Conservation (phyloP, 2,329 filamentous ascomycete species). For the Epichloe elymi region DNA sequence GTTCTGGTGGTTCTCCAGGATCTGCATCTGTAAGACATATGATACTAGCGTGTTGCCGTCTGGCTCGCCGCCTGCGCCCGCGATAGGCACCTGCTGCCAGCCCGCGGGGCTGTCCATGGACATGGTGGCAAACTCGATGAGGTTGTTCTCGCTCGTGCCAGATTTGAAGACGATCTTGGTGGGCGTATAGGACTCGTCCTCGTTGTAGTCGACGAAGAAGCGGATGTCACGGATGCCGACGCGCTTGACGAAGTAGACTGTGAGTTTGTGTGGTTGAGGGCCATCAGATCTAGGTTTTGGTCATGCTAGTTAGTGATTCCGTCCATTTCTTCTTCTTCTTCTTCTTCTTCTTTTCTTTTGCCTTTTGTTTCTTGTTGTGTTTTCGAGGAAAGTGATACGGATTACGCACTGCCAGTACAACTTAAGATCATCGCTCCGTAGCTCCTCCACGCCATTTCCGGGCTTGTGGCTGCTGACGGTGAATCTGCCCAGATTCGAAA, state of each 20-base stretch:
- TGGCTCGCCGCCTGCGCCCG: slow-evolving; percentile 40
- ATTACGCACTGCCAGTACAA: slow-evolving; percentile 63
- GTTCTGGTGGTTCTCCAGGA: slow-evolving; percentile 96
- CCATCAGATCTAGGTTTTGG: slow-evolving; percentile 53
- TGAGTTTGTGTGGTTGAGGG: slow-evolving; percentile 69
- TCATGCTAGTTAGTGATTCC: neutral
- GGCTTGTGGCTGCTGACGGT: slow-evolving; percentile 74
- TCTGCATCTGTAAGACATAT: slow-evolving; percentile 79
- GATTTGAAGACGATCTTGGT: slow-evolving; percentile 83
- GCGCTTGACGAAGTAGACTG: slow-evolving; percentile 74
- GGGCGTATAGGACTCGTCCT: slow-evolving; percentile 93
- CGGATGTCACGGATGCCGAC: slow-evolving; percentile 66
- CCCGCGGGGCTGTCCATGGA: slow-evolving; percentile 66
- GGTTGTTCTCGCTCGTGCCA: slow-evolving; percentile 81
- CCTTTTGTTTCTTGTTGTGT: neutral
- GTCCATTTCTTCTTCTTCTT: neutral
- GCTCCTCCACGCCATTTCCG: slow-evolving; percentile 63
- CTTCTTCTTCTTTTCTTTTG: neutral
- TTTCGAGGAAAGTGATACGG: too few relatives aligned
- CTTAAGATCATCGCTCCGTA: slow-evolving; percentile 58
- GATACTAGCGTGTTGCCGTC: slow-evolving; percentile 68
- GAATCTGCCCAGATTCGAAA: slow-evolving; percentile 72
- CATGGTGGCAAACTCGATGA: slow-evolving; percentile 77
- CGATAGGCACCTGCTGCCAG: slow-evolving; percentile 73
- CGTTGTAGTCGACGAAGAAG: slow-evolving; percentile 81